Percentiles rank a stretch among this genome's conserved stretches.
Evolutionary conservation across 2,329 filamentous ascomycete genomes (phyloP).

Genomic region (Fusarium incarnatum): DNA sequence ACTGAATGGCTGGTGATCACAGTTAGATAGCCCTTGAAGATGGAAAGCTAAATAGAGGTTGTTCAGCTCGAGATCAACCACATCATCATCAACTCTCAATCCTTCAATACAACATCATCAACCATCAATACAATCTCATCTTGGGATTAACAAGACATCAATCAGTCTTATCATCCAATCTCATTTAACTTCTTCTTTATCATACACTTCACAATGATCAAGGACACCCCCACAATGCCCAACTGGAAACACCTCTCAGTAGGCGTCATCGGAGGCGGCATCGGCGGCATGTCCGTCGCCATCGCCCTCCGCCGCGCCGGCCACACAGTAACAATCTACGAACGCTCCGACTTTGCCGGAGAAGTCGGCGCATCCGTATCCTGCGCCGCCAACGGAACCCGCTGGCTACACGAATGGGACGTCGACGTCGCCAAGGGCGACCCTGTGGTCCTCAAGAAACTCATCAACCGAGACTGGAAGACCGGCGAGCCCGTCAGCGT

Average conservation of each 20-base stretch:
- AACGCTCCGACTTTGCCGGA: conserved; percentile 72
- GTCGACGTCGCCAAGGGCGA: conserved; percentile 73
- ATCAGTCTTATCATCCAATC: not conserved
- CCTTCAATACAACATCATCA: not conserved
- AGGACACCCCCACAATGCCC: conserved; percentile 28
- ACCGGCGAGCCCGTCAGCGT: conserved; percentile 74
- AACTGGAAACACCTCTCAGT: conserved; percentile 60
- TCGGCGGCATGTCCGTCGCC: conserved; percentile 60
- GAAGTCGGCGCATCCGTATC: conserved; percentile 76
- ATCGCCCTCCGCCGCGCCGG: conserved; percentile 61
- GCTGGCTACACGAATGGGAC: conserved; percentile 76
- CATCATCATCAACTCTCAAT: not conserved
- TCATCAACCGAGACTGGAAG: conserved; percentile 78
- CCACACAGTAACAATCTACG: conserved; percentile 70
- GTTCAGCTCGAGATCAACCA: conserved; percentile 10
- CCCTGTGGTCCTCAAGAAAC: conserved; percentile 71
- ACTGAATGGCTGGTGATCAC: not conserved
- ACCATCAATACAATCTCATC: not conserved
- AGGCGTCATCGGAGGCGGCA: conserved; percentile 60
- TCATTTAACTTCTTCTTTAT: no score
- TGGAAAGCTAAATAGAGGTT: conserved; percentile 36
- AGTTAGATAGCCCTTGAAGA: conserved; percentile 1
- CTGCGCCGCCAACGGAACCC: conserved; percentile 76
- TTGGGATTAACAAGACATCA: not conserved
- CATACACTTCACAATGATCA: conserved; percentile 19